These are phyloP conservation scores for Gaertneriomyces sp. DNA, from an alignment of 192 early-diverging fungal species.

Conservation along the genomic window DNA sequence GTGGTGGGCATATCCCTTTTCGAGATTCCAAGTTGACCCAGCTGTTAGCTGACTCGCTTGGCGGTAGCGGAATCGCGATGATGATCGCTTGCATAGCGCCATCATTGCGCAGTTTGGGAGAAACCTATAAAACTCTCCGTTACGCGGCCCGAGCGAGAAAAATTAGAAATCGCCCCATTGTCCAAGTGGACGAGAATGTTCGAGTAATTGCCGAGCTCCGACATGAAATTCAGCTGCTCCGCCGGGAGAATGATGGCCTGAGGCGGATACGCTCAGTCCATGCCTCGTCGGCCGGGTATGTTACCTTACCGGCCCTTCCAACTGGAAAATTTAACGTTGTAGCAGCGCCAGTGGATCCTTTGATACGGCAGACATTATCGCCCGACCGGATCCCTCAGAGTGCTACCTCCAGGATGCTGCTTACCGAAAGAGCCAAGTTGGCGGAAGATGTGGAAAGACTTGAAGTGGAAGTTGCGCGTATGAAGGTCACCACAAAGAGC, in stretches of 20 bases:
- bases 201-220: slow-evolving; percentile 35
- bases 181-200: slow-evolving; percentile 37
- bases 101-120: slow-evolving; percentile 20
- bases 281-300: too few relatives aligned
- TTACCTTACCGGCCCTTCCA: too few relatives aligned
- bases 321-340: too few relatives aligned
- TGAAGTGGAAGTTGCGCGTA: too few relatives aligned
- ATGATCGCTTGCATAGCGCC: slow-evolving; percentile 59
- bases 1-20: slow-evolving; percentile 53
- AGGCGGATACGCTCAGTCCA: background rate
- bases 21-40: slow-evolving; percentile 60
- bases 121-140: slow-evolving; percentile 57
- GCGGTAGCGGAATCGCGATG: slow-evolving; percentile 51
- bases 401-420: too few relatives aligned
- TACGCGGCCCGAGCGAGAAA: slow-evolving; percentile 46
- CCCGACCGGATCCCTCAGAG: too few relatives aligned
- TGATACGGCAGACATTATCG: too few relatives aligned
- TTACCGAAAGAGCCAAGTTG: too few relatives aligned
- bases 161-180: slow-evolving; percentile 45
- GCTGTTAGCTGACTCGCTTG: slow-evolving; percentile 53
- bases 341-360: too few relatives aligned
- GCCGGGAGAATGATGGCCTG: slow-evolving; percentile 40
- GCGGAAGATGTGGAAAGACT: too few relatives aligned
- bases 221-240: slow-evolving; percentile 35
- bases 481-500: too few relatives aligned